Percentiles rank a stretch among this genome's conserved stretches.
Evolutionary conservation across 306 rosid species (phyloP).

Genomic region (Abrus pulchellus): DNA sequence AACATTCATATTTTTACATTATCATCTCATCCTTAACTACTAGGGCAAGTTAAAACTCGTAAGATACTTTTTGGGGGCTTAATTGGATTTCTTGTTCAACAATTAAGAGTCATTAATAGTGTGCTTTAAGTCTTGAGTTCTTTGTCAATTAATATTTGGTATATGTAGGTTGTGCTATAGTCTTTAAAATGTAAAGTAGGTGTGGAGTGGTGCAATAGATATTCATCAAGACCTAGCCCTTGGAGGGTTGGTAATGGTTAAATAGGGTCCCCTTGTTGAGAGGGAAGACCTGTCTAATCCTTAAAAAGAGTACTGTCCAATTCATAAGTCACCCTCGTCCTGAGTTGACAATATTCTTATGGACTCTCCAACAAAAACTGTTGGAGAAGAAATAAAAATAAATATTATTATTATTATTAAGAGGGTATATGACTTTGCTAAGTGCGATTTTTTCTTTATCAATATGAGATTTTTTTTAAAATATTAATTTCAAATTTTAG

Average conservation of each 20-base stretch:
- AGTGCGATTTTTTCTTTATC: too few relatives aligned
- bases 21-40: not conserved
- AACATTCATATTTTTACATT: too few relatives aligned
- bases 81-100: not conserved
- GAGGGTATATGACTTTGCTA: not conserved
- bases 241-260: slow-evolving; percentile 40
- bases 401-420: not conserved
- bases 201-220: slow-evolving; percentile 9
- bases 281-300: slow-evolving; percentile 42
- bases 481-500: too few relatives aligned
- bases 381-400: not conserved
- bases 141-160: not conserved
- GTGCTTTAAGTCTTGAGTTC: not conserved
- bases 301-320: slow-evolving; percentile 39
- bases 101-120: not conserved
- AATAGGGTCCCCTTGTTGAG: slow-evolving; percentile 39
- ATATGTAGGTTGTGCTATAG: slow-evolving; percentile 8
- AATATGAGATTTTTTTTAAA: too few relatives aligned
- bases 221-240: slow-evolving; percentile 16
- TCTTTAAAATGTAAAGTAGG: not conserved
- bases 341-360: slow-evolving; percentile 40
- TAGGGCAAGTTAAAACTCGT: not conserved
- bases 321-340: slow-evolving; percentile 32
- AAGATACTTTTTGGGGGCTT: not conserved
- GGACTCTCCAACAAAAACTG: not conserved